A percentile compares a stretch with the other conserved stretches of the same genome.
phyloP scores from a whole-genome alignment of 1,284 basidiomycete species.

The Rhodotorula sp. region DNA sequence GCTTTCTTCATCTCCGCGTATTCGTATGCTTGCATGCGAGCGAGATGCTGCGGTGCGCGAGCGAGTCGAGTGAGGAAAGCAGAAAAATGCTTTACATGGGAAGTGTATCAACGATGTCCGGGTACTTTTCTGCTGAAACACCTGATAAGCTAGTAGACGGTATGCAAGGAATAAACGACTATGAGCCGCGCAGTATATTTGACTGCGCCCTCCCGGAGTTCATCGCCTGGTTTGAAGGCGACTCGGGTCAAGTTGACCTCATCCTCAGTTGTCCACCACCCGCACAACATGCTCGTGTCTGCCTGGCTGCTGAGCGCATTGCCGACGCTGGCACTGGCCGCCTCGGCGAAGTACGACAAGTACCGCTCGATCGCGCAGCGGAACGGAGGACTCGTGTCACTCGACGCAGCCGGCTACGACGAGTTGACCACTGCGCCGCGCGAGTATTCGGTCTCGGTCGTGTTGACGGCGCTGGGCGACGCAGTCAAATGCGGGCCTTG shows the following conservation, averaged over 20 bases:
- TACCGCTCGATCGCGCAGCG: slow-evolving; percentile 60
- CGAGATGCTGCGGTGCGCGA: no score
- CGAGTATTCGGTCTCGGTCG: slow-evolving; percentile 76
- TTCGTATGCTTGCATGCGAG: no score
- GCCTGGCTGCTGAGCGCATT: slow-evolving; percentile 3
- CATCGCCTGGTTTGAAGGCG: no score
- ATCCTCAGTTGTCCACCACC: background rate
- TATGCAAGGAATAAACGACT: no score
- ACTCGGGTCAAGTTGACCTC: background rate
- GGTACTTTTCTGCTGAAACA: no score
- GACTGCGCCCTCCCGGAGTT: no score
- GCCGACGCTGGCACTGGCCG: slow-evolving; percentile 2
- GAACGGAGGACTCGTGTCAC: slow-evolving; percentile 72
- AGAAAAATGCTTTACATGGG: no score
- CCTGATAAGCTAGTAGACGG: no score
- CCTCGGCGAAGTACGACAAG: slow-evolving; percentile 50
- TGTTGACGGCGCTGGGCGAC: slow-evolving; percentile 78
- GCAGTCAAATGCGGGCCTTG: slow-evolving; percentile 63
- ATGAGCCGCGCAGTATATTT: no score
- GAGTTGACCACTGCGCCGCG: slow-evolving; percentile 62
- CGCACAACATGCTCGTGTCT: slow-evolving; percentile 3
- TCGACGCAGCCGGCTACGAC: slow-evolving; percentile 72
- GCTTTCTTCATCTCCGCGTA: no score
- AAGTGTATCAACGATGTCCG: no score
- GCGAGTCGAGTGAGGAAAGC: no score